These are phyloP conservation scores for Microdochium trichocladiopsis DNA, from an alignment of 2,329 filamentous ascomycete species.

Conservation along the genomic window DNA sequence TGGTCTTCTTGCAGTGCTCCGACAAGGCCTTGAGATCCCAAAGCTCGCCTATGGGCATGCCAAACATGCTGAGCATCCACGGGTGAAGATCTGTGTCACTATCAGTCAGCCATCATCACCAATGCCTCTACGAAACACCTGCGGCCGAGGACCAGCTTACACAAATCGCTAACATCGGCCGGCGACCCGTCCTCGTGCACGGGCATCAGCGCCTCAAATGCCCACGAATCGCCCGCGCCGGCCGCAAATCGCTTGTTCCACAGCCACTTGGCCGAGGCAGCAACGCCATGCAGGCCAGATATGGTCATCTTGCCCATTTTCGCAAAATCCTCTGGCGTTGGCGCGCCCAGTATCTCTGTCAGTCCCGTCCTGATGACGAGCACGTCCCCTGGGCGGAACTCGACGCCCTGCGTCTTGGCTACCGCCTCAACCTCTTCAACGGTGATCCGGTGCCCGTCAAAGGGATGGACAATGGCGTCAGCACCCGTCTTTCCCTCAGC, in stretches of 20 bases:
- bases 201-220: conserved; percentile 58
- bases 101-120: neutral
- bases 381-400: conserved; percentile 60
- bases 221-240: conserved; percentile 54
- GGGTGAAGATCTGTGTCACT: conserved; percentile 33
- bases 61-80: conserved; percentile 42
- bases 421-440: conserved; percentile 48
- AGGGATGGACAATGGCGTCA: conserved; percentile 41
- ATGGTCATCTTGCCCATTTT: conserved; percentile 21
- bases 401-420: conserved; percentile 51
- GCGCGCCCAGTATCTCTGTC: conserved; percentile 48
- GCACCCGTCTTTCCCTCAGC: conserved; percentile 32
- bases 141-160: conserved; percentile 27
- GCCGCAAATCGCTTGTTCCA: conserved; percentile 64
- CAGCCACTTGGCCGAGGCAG: conserved; percentile 55
- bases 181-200: conserved; percentile 30
- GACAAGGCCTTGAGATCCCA: conserved; percentile 48
- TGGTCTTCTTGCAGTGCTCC: conserved; percentile 41
- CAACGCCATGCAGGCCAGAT: conserved; percentile 34
- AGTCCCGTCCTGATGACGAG: conserved; percentile 59
- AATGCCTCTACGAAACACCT: too few relatives aligned
- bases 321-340: conserved; percentile 23
- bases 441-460: conserved; percentile 45
- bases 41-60: conserved; percentile 47
- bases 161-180: conserved; percentile 23